Evolutionary conservation across 177 flowering plant genomes (phyloP).

Genomic region (Vitis hybrid): DNA sequence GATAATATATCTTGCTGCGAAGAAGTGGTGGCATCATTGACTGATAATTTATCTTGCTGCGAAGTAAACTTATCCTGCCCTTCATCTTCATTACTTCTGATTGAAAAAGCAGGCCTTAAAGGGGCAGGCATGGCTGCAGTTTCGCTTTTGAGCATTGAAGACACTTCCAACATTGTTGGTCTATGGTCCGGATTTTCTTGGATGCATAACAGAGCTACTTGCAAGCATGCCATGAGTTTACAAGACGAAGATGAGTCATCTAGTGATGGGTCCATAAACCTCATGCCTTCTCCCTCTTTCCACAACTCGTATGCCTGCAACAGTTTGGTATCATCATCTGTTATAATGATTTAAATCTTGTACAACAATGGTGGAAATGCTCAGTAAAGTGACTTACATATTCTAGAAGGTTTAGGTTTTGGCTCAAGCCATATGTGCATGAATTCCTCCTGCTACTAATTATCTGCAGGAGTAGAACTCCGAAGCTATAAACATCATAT

Average conservation of each 20-base stretch:
- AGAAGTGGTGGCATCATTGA: no score
- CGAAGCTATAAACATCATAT: no score
- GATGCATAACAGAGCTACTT: conserved; percentile 30
- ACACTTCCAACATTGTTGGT: conserved; percentile 29
- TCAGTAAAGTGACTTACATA: no score
- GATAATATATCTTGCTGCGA: background rate
- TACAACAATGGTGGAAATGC: no score
- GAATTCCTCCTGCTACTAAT: no score
- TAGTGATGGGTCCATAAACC: conserved; percentile 22
- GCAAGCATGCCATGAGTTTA: conserved; percentile 26
- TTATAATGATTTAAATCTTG: no score
- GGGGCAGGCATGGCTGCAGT: conserved; percentile 5
- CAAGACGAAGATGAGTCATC: conserved; percentile 25
- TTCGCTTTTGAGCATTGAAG: conserved; percentile 25
- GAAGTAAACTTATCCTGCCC: no score
- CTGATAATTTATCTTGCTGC: no score
- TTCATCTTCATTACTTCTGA: background rate
- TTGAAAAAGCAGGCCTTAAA: conserved; percentile 21
- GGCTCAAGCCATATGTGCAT: no score
- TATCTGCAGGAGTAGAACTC: no score
- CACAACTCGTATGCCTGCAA: conserved; percentile 24
- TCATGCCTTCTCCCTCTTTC: conserved; percentile 19
- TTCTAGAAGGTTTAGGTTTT: no score
- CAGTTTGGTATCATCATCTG: no score
- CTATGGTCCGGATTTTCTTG: conserved; percentile 26